A percentile compares a stretch with the other conserved stretches of the same genome.
Conservation (phyloP, 2,329 filamentous ascomycete species). For the Fusarium dlaminii region DNA sequence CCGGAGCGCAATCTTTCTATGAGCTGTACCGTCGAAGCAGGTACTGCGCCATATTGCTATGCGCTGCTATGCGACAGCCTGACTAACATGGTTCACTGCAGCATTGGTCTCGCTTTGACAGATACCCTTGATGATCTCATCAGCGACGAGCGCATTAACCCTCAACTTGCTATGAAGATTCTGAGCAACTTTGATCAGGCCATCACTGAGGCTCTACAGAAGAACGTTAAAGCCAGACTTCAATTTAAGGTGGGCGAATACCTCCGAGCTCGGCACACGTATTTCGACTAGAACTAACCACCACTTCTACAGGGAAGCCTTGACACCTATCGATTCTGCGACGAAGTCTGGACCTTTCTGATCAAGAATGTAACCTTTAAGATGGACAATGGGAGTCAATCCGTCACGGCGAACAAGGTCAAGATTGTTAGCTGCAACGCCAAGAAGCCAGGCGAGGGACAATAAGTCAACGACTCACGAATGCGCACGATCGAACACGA, state of each 20-base stretch:
- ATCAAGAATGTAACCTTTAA: slow-evolving; percentile 99
- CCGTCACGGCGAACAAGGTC: slow-evolving; percentile 86
- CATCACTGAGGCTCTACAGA: slow-evolving; percentile 89
- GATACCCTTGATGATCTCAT: slow-evolving; percentile 98
- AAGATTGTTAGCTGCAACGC: slow-evolving; percentile 99
- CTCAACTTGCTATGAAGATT: slow-evolving; percentile 98
- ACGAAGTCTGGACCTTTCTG: slow-evolving; percentile 99
- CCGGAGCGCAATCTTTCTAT: slow-evolving; percentile 73
- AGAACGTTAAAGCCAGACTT: slow-evolving; percentile 89
- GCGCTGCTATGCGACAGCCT: slow-evolving; percentile 44
- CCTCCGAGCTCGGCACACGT: background rate
- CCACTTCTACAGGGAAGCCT: slow-evolving; percentile 80
- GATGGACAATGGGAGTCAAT: slow-evolving; percentile 80
- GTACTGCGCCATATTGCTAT: slow-evolving; percentile 63
- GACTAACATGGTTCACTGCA: slow-evolving; percentile 53
- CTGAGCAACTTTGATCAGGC: slow-evolving; percentile 94
- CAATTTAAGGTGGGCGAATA: slow-evolving; percentile 83
- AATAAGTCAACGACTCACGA: slow-evolving; percentile 6
- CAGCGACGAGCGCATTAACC: slow-evolving; percentile 92
- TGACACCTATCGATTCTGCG: slow-evolving; percentile 98
- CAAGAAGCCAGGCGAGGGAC: slow-evolving; percentile 67
- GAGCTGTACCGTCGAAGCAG: slow-evolving; percentile 99
- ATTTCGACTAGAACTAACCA: background rate
- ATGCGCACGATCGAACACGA: background rate
- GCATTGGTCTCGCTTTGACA: slow-evolving; percentile 91